Conservation (phyloP, 1,139 yeast genomes). For the Blastobotrys illinoisensis region DNA sequence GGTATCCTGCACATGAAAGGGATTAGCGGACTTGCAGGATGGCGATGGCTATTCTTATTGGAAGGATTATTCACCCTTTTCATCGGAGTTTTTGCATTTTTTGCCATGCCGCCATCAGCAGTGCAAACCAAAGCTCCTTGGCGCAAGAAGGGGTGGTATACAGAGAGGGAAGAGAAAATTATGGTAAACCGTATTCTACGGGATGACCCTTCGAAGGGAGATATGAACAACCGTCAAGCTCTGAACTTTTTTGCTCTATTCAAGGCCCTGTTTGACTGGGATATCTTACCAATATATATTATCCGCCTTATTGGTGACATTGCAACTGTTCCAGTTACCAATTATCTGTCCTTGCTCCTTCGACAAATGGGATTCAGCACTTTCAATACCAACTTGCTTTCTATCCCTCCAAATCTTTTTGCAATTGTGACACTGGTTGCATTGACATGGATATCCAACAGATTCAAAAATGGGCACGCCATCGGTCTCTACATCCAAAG, state of each 20-base stretch:
- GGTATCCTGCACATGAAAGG: no score
- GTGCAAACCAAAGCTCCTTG: no score
- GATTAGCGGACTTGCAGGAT: no score
- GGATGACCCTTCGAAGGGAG: slow-evolving; percentile 64
- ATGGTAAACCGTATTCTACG: slow-evolving; percentile 55
- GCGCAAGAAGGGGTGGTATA: slow-evolving; percentile 43
- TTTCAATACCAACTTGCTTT: slow-evolving; percentile 47
- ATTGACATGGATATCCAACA: slow-evolving; percentile 9
- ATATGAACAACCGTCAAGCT: slow-evolving; percentile 62
- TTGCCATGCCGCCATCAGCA: no score
- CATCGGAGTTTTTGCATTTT: no score
- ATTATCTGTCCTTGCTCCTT: slow-evolving; percentile 50
- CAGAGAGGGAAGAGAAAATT: slow-evolving; percentile 49
- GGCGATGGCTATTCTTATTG: slow-evolving; percentile 5
- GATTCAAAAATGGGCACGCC: slow-evolving; percentile 5
- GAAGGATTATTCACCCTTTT: no score
- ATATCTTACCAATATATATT: no score
- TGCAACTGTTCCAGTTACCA: slow-evolving; percentile 36
- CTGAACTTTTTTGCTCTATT: slow-evolving; percentile 36
- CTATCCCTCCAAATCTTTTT: slow-evolving; percentile 49
- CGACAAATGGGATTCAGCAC: slow-evolving; percentile 51
- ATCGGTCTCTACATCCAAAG: no score
- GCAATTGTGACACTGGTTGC: slow-evolving; percentile 15
- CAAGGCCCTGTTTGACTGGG: slow-evolving; percentile 48
- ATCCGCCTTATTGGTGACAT: no score